Base-by-base conservation (phyloP, 2,329 filamentous ascomycete species). In the Sporothrix variecibatus region DNA sequence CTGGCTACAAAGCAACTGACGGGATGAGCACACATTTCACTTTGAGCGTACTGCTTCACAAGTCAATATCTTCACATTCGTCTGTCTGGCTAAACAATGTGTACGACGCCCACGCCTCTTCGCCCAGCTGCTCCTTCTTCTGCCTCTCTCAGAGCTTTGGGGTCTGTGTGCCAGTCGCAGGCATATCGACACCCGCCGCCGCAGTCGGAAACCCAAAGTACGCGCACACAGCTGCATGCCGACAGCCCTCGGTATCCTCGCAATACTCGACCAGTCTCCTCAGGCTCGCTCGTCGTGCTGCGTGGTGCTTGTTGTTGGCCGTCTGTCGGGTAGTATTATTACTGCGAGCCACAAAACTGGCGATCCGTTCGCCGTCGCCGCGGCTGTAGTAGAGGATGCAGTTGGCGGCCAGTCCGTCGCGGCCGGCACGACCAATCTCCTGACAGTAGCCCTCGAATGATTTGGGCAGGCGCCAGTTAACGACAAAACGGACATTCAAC, bases 401-500 rank as follows among this genome's bases (percentile, higher is more conserved):
- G 75, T 92, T 89, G 43, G 92, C 92, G 0, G 94, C 94, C 76
- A 95, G 95, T 31, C 94, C 94, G 78, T 98, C 95, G 56, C 95
- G 89, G 0, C 95, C 95, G 6, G 95, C 95, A 53, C 95, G 92
- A 0, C 95, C 95, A 1, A 94, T 95, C 86, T 98, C 95, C 83
- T 98, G 95, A 79, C 98, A 97, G 80, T 96, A 98, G 0, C 95
- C 94, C 81, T 98, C 95, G 80, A 98, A 97, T 2, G 93, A 96
- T 80, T 97, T 97, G 11, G 95, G 94, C 11, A 97, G 87, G 75
- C 94, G 93, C 94, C 95, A 98, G 82, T 98, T 95, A 1, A 96
- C 91, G 0, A 98, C 95, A 79, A 98, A 98, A 2, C 95, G 92
- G 12, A 98, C 95, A 78, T 97, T 92, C 71, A 96, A 91, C 82